Conservation (phyloP, 2,329 filamentous ascomycete genomes). For the Ceratocystis ficicola region DNA sequence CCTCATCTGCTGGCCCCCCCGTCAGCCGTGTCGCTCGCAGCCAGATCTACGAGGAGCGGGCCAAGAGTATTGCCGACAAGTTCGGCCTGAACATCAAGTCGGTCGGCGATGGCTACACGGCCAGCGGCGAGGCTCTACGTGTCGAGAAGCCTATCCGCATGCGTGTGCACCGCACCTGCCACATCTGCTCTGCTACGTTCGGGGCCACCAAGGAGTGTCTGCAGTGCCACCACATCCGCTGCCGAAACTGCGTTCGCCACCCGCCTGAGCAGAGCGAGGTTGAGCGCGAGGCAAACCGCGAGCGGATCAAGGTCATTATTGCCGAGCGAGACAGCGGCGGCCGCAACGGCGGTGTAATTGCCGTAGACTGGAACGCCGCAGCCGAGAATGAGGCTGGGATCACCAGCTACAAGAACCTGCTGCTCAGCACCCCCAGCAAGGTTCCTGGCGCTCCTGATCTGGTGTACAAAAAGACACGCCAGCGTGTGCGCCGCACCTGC, state of each 20-base stretch:
- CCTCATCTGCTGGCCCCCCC: slow-evolving; percentile 25
- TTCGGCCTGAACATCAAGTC: slow-evolving; percentile 46
- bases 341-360: slow-evolving; percentile 39
- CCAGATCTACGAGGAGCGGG: slow-evolving; percentile 45
- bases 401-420: slow-evolving; percentile 22
- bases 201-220: slow-evolving; percentile 60
- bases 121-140: slow-evolving; percentile 42
- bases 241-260: slow-evolving; percentile 65
- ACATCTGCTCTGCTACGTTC: slow-evolving; percentile 66
- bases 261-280: slow-evolving; percentile 53
- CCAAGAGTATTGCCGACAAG: slow-evolving; percentile 42
- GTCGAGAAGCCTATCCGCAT: slow-evolving; percentile 67
- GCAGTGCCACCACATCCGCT: slow-evolving; percentile 67
- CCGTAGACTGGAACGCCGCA: slow-evolving; percentile 29
- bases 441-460: slow-evolving; percentile 54
- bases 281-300: slow-evolving; percentile 41
- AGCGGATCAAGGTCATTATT: slow-evolving; percentile 38
- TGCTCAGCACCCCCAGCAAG: slow-evolving; percentile 52
- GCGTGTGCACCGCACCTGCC: slow-evolving; percentile 67
- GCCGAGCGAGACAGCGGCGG: slow-evolving; percentile 38
- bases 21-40: slow-evolving; percentile 28
- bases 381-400: slow-evolving; percentile 33
- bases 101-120: slow-evolving; percentile 31
- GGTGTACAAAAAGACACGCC: slow-evolving; percentile 56
- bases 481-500: slow-evolving; percentile 63